Conservation (phyloP, 345 rosid genomes). For the Capsella bursapastoris region DNA sequence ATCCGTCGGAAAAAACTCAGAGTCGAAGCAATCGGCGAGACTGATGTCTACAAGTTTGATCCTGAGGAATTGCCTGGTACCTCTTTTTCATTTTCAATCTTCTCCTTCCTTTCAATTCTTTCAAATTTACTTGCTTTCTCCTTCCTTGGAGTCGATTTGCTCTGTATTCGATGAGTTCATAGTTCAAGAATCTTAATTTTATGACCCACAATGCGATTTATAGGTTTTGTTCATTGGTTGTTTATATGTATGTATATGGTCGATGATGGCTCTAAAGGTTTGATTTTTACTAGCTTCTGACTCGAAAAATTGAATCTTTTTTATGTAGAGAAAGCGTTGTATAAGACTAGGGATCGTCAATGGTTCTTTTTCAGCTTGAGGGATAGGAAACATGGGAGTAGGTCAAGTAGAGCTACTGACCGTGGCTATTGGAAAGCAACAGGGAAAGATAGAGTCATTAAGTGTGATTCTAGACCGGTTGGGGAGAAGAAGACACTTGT, state of each 20-base stretch:
- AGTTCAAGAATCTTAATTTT: neutral
- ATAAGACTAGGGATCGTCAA: conserved; percentile 86
- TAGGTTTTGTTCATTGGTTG: neutral
- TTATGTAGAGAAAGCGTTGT: conserved; percentile 67
- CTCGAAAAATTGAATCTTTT: neutral
- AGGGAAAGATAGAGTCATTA: conserved; percentile 72
- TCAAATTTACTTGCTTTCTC: neutral
- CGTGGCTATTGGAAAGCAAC: conserved; percentile 93
- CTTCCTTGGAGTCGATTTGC: neutral
- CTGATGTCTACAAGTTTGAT: conserved; percentile 91
- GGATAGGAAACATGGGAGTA: conserved; percentile 82
- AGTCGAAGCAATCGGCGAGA: conserved; percentile 66
- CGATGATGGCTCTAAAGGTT: neutral
- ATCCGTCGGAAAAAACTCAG: conserved; percentile 60
- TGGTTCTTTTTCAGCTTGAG: conserved; percentile 92
- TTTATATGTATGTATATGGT: neutral
- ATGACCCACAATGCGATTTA: too few relatives aligned
- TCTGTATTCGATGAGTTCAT: neutral
- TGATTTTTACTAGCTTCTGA: conserved; percentile 10
- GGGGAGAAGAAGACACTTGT: conserved; percentile 90
- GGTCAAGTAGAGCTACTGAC: conserved; percentile 79
- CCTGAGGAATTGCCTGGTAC: conserved; percentile 93
- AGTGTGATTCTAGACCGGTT: conserved; percentile 59
- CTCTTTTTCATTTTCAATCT: neutral
- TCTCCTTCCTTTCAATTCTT: neutral